A percentile compares a stretch with the other conserved stretches of the same genome.
These are phyloP conservation scores for Deakozyma indianensis DNA, from an alignment of 805 yeast species.

Conservation along the genomic window DNA sequence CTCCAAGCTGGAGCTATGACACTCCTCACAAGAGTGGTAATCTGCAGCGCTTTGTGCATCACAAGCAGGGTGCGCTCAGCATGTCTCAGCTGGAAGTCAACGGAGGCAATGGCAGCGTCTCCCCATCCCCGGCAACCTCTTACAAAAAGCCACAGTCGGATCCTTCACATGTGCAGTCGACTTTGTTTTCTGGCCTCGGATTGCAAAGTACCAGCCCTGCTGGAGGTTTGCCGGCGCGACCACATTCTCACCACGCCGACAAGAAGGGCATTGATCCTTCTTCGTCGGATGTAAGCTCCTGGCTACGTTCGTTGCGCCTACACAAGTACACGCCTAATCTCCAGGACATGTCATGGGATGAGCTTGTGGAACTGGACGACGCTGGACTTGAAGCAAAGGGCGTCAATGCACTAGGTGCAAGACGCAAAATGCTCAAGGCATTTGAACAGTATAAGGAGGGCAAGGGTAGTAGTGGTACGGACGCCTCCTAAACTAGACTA, in stretches of 20 bases:
- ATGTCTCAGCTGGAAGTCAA: background rate
- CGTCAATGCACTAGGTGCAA: slow-evolving; percentile 88
- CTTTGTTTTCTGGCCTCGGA: background rate
- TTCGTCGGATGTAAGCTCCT: slow-evolving; percentile 58
- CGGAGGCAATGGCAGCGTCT: background rate
- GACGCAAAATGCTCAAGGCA: slow-evolving; percentile 84
- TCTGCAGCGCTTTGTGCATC: background rate
- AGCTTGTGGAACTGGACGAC: slow-evolving; percentile 59
- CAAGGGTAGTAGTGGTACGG: background rate
- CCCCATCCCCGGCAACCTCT: background rate
- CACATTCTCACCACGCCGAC: background rate
- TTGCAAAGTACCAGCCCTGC: background rate
- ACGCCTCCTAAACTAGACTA: no score
- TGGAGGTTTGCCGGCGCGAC: background rate
- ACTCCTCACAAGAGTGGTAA: background rate
- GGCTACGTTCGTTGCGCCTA: slow-evolving; percentile 79
- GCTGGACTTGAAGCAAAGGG: slow-evolving; percentile 61
- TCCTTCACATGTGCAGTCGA: background rate
- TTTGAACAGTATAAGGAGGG: slow-evolving; percentile 37
- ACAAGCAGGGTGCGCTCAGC: background rate
- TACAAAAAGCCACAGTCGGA: slow-evolving; percentile 1
- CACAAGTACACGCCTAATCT: slow-evolving; percentile 89
- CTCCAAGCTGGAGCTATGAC: background rate
- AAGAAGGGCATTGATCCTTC: background rate
- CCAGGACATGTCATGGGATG: slow-evolving; percentile 63